Conservation (phyloP, 2,329 filamentous ascomycete genomes). For the Pseudogymnoascus sp. region DNA sequence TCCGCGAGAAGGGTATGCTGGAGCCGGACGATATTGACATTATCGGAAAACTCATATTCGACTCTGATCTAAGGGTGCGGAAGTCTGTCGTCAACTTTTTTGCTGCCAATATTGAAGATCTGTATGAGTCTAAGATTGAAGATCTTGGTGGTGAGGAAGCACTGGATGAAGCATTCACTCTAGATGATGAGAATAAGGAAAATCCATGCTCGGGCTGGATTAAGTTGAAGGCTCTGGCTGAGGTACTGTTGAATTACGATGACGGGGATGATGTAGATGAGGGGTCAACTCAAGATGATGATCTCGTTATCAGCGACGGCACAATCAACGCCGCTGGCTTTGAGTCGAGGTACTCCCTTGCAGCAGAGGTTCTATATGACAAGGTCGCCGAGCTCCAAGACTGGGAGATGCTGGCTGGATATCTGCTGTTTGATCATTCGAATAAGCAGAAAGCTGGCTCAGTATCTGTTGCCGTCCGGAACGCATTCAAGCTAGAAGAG, state of each 20-base stretch:
- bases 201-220: constrained; percentile 78
- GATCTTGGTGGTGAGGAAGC: constrained; percentile 74
- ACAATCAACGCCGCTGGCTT: constrained; percentile 53
- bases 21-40: constrained; percentile 88
- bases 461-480: constrained; percentile 19
- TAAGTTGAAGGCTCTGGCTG: constrained; percentile 81
- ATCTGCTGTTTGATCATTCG: constrained; percentile 88
- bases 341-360: constrained; percentile 78
- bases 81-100: constrained; percentile 90
- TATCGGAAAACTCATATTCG: constrained; percentile 82
- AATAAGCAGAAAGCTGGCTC: constrained; percentile 44
- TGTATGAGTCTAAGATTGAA: constrained; percentile 71
- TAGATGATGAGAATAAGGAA: constrained; percentile 65
- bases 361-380: constrained; percentile 78
- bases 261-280: constrained; percentile 54
- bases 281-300: constrained; percentile 40
- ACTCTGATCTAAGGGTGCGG: constrained; percentile 74
- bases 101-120: constrained; percentile 74
- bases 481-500: constrained; percentile 25
- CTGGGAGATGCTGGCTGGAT: constrained; percentile 85
- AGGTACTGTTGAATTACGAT: constrained; percentile 77
- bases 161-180: constrained; percentile 66
- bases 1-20: constrained; percentile 77
- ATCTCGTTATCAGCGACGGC: constrained; percentile 37
- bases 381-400: constrained; percentile 72